Conservation (phyloP, 345 rosid species). For the Moringa oleifera region DNA sequence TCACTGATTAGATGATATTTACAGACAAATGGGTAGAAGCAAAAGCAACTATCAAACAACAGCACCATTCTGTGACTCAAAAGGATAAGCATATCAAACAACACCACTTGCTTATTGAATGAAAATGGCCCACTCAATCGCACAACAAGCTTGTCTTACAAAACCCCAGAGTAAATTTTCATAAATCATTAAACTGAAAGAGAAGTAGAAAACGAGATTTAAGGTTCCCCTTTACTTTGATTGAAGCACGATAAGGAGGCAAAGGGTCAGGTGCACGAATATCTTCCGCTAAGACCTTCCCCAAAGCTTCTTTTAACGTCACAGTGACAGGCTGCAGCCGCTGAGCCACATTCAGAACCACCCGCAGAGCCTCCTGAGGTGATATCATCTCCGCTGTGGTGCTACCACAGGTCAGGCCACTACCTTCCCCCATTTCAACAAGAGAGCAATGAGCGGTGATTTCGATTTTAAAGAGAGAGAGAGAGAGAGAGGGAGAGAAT, state of each 20-base stretch:
- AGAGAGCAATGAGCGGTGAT: not conserved
- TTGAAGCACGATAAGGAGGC: constrained; percentile 94
- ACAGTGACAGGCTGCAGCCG: constrained; percentile 54
- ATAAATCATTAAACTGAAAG: too few species aligned
- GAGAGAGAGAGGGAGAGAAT: not conserved
- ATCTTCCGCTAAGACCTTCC: constrained; percentile 82
- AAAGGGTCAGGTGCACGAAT: constrained; percentile 78
- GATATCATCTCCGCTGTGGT: constrained; percentile 40
- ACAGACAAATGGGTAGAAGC: too few species aligned
- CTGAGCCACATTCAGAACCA: constrained; percentile 48
- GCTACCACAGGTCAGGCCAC: constrained; percentile 15
- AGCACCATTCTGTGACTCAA: not conserved
- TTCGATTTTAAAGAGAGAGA: not conserved
- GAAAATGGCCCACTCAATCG: not conserved
- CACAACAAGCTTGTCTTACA: not conserved
- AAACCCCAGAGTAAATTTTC: not conserved
- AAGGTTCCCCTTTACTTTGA: constrained; percentile 43
- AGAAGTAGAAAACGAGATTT: not conserved
- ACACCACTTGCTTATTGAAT: constrained; percentile 5
- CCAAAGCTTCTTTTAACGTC: constrained; percentile 60
- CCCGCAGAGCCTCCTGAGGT: constrained; percentile 57
- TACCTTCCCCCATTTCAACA: constrained; percentile 18
- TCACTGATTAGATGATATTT: too few species aligned
- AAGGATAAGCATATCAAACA: not conserved
- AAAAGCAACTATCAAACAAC: not conserved